A percentile compares a stretch with the other conserved stretches of the same genome.
Evolutionary conservation across 2,329 filamentous ascomycete genomes (phyloP).

Genomic region (Lachnellula hyalina): DNA sequence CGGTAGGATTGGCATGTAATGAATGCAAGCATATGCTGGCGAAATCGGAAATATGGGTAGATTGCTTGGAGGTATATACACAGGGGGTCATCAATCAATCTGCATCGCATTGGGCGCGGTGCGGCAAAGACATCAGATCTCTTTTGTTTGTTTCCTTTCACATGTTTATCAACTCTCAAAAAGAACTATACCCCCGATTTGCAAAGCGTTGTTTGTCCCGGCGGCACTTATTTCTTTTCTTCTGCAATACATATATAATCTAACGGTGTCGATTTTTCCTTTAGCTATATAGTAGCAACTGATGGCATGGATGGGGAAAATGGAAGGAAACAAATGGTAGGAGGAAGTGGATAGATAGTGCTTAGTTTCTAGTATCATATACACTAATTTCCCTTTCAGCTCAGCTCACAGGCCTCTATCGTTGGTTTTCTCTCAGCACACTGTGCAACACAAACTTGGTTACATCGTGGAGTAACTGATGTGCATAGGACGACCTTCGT

Average conservation of each 20-base stretch:
- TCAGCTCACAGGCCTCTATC: background rate
- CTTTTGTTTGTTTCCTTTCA: background rate
- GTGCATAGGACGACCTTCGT: background rate
- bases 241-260: background rate
- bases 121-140: background rate
- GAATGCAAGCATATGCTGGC: constrained; percentile 9
- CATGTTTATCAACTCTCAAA: background rate
- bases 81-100: background rate
- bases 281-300: background rate
- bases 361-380: constrained; percentile 2
- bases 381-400: background rate
- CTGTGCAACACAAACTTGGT: too few species aligned
- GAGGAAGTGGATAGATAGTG: background rate
- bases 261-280: background rate
- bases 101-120: background rate
- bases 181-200: background rate
- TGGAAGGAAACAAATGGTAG: background rate
- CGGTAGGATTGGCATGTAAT: constrained; percentile 1
- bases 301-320: background rate
- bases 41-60: constrained; percentile 7
- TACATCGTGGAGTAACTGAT: background rate
- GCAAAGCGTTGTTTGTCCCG: background rate
- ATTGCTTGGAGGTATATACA: constrained; percentile 7
- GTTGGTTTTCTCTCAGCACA: background rate
- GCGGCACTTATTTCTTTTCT: background rate